Base-by-base conservation (phyloP, 2,329 filamentous ascomycete species). In the Pseudonectria foliicola region DNA sequence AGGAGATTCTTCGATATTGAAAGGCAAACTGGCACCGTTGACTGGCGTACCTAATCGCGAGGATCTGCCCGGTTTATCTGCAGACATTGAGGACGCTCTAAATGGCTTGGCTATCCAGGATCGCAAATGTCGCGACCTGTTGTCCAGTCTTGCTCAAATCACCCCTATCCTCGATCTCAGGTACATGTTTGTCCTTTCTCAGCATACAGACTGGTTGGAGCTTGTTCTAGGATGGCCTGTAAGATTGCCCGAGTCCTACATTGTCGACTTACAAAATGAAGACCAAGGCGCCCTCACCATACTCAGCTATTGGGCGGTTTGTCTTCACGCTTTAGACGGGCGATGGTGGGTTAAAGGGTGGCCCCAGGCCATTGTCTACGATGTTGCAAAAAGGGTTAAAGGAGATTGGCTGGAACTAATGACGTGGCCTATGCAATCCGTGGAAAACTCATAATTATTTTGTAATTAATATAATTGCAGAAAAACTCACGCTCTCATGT, bases 301-400 rank as follows among this genome's bases (percentile, higher is more conserved):
- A 2, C 32, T 44, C 4, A 31, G 28, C 3, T 44, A 42, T 18
- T 44, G 42, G 42, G 34, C 34, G 8, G 42, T 36, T 3, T 35
- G 34, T 18, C 37, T 42, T 10, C 13, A 38, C 13, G 27, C 28
- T 4, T 18, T 44, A 3, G 23, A 42, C 12, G 39, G 31, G 3
- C 13, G 35, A 10, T 45, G 42, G 42, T 45, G 42, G 42, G 37
- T 39, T 3, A 23, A n/a, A 15, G 39, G 39, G 7, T 45, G 42
- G 42, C 34, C 35, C 1, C 33, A 29, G 16, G 29, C 35, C n/a
- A 18, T 45, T 13, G 28, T 42, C 3, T 4, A 18, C 8, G 42
- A 45, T 13, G 33, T 42, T 28, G 28, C 15, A 7, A 25, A 10
- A 2, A 29, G 33, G 4, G 39, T 42, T 14, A 13, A 34, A 29